Conservation (phyloP, 371 early-diverging fungal genomes). For the Parasitella parasitica region DNA sequence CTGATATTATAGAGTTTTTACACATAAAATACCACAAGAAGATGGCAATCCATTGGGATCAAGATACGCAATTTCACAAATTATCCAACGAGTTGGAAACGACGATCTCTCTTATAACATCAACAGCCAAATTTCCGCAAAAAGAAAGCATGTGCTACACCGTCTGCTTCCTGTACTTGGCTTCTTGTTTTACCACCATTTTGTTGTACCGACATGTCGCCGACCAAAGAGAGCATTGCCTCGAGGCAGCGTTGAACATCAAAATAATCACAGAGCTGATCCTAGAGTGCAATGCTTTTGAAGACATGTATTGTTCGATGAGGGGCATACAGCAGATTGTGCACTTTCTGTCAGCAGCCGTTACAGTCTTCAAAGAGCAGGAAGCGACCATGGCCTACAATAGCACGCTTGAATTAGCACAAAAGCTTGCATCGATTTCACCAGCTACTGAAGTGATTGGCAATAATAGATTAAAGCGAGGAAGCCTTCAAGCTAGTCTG, state of each 20-base stretch:
- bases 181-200: slow-evolving; percentile 22
- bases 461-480: not conserved
- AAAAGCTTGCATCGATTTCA: slow-evolving; percentile 18
- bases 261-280: slow-evolving; percentile 24
- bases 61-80: slow-evolving; percentile 3
- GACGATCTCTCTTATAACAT: slow-evolving; percentile 1
- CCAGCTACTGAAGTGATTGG: slow-evolving; percentile 17
- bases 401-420: not conserved
- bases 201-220: slow-evolving; percentile 16
- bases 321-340: slow-evolving; percentile 43
- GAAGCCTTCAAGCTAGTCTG: slow-evolving; percentile 2
- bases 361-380: slow-evolving; percentile 28
- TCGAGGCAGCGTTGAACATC: slow-evolving; percentile 28
- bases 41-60: not conserved
- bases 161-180: slow-evolving; percentile 20
- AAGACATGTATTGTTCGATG: slow-evolving; percentile 40
- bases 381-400: not conserved
- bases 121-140: slow-evolving; percentile 7
- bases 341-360: slow-evolving; percentile 43
- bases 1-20: slow-evolving; percentile 14
- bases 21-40: slow-evolving; percentile 3
- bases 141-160: slow-evolving; percentile 23
- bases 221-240: slow-evolving; percentile 12
- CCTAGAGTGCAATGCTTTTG: slow-evolving; percentile 26
- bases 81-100: slow-evolving; percentile 3